Evolutionary conservation across 257 asterid genomes (phyloP).

Genomic region (Primulina tabacum): DNA sequence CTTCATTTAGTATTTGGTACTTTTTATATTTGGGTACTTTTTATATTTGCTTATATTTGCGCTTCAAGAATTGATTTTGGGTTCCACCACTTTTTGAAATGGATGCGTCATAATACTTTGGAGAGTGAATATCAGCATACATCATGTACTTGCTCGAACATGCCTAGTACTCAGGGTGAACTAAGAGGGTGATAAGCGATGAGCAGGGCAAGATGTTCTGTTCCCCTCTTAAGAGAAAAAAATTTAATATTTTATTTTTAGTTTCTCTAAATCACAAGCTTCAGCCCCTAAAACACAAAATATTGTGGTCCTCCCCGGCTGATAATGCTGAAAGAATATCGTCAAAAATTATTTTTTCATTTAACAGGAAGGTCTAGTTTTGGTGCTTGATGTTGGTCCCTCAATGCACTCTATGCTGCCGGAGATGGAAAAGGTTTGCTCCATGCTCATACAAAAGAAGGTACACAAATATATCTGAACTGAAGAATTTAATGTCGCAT

Average conservation of each 20-base stretch:
- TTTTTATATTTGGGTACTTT: neutral
- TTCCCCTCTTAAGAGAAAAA: neutral
- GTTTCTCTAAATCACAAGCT: neutral
- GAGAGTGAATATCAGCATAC: neutral
- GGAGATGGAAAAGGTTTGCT: conserved; percentile 76
- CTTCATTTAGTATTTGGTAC: neutral
- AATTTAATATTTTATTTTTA: neutral
- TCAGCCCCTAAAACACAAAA: neutral
- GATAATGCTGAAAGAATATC: neutral
- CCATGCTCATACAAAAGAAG: conserved; percentile 83
- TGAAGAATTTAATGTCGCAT: neutral
- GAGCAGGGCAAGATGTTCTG: neutral
- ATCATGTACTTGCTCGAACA: neutral
- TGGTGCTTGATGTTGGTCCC: conserved; percentile 92
- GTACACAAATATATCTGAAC: conserved; percentile 29
- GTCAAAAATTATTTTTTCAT: neutral
- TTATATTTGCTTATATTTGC: conserved; percentile 5
- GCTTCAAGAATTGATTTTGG: neutral
- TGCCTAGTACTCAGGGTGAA: neutral
- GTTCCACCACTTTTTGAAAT: neutral
- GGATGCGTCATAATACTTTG: neutral
- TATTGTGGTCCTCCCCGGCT: neutral
- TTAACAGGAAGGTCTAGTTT: conserved; percentile 69
- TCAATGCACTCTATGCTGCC: conserved; percentile 79
- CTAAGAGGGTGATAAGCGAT: neutral